These are phyloP conservation scores for Achlya hypogyna DNA, from an alignment of 352 stramenopile species.

Conservation along the genomic window DNA sequence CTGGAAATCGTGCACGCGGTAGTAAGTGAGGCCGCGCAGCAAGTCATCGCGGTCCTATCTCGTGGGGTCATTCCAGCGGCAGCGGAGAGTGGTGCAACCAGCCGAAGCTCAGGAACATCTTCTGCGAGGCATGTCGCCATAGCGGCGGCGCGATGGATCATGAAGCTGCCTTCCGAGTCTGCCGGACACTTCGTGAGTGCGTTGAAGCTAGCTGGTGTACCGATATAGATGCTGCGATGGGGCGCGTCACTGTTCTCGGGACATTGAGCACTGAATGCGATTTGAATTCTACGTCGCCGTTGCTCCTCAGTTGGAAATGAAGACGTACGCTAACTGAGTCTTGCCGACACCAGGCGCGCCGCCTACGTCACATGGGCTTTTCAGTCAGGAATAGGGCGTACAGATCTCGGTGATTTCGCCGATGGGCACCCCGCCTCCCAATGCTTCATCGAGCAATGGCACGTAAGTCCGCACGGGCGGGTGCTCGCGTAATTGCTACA, in stretches of 20 bases:
- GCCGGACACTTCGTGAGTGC: not conserved
- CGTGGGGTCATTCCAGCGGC: not conserved
- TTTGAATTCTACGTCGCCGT: conserved; percentile 58
- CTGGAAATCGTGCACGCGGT: conserved; percentile 76
- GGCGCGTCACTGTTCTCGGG: conserved; percentile 10
- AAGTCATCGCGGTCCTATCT: conserved; percentile 52
- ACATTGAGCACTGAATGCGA: conserved; percentile 52
- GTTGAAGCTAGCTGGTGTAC: conserved; percentile 23
- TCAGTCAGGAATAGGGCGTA: conserved; percentile 19
- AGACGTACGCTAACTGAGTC: conserved; percentile 57
- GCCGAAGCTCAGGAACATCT: conserved; percentile 42
- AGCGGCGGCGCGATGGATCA: conserved; percentile 66
- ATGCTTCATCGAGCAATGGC: conserved; percentile 37
- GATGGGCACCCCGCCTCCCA: conserved; percentile 53
- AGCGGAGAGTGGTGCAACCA: conserved; percentile 4
- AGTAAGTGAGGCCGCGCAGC: conserved; percentile 66
- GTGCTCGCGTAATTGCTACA: conserved; percentile 6
- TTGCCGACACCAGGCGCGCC: conserved; percentile 62
- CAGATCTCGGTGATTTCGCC: conserved; percentile 77
- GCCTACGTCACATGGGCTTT: conserved; percentile 25
- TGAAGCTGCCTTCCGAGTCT: conserved; percentile 89
- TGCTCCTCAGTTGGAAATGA: not conserved
- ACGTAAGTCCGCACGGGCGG: conserved; percentile 22
- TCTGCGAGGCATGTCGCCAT: conserved; percentile 78
- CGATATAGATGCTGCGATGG: conserved; percentile 48